Evolutionary conservation across 352 stramenopile genomes (phyloP), one percentile per base, ranked within the genome.

Genomic region (Thraustochytrium striatum): DNA sequence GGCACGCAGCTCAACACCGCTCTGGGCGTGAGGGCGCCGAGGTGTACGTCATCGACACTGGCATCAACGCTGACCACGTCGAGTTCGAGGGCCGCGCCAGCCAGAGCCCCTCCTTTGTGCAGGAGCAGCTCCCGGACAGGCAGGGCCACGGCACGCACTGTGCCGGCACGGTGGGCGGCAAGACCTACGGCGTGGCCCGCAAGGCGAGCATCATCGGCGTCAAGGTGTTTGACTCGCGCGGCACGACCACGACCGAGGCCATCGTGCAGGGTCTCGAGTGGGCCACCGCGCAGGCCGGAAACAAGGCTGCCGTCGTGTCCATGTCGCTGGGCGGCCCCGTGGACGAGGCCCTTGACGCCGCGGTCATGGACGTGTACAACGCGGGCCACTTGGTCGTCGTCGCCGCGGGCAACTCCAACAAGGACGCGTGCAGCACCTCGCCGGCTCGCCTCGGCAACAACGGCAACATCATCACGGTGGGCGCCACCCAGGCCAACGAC

Each of bases 71-170:
- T 21, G 30, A 28, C 1, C 72, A 81, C 50, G 1, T 21, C 32
- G 72, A 81, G 8, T 81, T 81, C 30, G 72, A 36, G 19, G 72
- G 57, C 21, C 58, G 72, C n/a, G 72, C 72, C 1, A 16, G 21
- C 72, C 30, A 57, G 7, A 39, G 30, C 19, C 8, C 55, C 16
- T 28, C 57, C 50, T 72, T 72, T 3, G 44, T 78, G 1, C 16
- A 13, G 19, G 72, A 81, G 30, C 9, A 25, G 21, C 36, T n/a
- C 57, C 0, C 21, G 7, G 72, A 81, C 41, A 28, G 57, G 32
- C 1, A 82, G 9, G 73, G 73, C 38, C 73, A 82, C 35, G 73
- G 73, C 19, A 82, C 72, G 9, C 73, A 82, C 52, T 79, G 75
- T n/a, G 78, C 73, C 21, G 73, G 73, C 61, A 82, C 73, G 13